Conservation (phyloP, 164 flowering plant genomes). For the Tetrastigma voinierianum region DNA sequence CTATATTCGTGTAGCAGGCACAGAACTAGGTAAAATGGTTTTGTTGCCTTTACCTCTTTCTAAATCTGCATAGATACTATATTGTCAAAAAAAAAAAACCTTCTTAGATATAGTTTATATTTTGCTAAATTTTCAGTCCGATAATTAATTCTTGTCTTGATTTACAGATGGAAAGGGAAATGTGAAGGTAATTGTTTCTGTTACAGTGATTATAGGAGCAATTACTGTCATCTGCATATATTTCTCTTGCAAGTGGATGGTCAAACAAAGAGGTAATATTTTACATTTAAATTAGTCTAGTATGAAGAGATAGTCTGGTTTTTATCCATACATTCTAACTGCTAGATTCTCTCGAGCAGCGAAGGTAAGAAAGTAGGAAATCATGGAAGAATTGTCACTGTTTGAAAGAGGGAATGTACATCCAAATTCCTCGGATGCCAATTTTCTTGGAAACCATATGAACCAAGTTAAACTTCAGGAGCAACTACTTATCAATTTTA, state of each 20-base stretch:
- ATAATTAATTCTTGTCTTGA: neutral
- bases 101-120: too few relatives aligned
- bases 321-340: neutral
- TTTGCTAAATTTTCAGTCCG: too few relatives aligned
- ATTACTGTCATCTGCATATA: neutral
- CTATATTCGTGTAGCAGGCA: slow-evolving; percentile 19
- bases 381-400: neutral
- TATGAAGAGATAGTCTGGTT: neutral
- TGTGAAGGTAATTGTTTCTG: neutral
- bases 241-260: slow-evolving; percentile 5
- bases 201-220: slow-evolving; percentile 4
- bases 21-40: slow-evolving; percentile 23
- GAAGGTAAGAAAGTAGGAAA: neutral
- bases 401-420: neutral
- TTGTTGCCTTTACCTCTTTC: too few relatives aligned
- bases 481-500: neutral
- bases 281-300: neutral
- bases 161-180: slow-evolving; percentile 4
- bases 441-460: too few relatives aligned
- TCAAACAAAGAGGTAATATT: neutral
- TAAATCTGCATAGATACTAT: too few relatives aligned
- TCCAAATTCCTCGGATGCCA: neutral
- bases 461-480: too few relatives aligned
- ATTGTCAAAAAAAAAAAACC: too few relatives aligned
- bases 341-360: neutral